Evolutionary conservation across 176 grass and related monocot genomes (phyloP), one percentile per base, ranked within the genome.

Genomic region (Aegilops umbellulata): DNA sequence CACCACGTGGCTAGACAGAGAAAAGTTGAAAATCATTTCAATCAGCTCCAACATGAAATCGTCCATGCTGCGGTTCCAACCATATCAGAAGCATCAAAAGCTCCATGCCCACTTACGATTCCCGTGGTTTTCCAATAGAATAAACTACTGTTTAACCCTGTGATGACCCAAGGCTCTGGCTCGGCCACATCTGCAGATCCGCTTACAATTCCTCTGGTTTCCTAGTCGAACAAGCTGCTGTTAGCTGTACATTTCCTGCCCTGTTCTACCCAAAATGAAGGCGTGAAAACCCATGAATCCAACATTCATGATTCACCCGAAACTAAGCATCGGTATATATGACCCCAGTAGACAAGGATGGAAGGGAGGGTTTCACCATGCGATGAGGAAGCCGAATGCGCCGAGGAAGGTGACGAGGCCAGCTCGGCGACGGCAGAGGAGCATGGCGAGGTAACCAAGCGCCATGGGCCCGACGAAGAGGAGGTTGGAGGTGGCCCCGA

Each of bases 381-480:
- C 92, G 74, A 99, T 96, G 79, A 99, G 93, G 85, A 94, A 99
- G 65, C 88, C 92, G 83, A 99, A 99, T 47, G 90, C 92, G 26
- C 92, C 85, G 80, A 99, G 88, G 97, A 96, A 99, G 70, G 94
- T 94, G 47, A 99, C 49, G 39, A 91, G 89, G 38, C 97, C 97
- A 24, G 90, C 91, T 85, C 82, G 84, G 65, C 83, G 87, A 17
- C 94, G 92, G 83, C 44, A 91, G 29, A 99, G 81, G 31, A 94
- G 87, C 94, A 99, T 99, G 85, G 89, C 74, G 53, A 91, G 83
- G 86, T 99, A 99, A 3, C 94, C 88, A 30, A 93, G 34, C 44
- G 90, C 64, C 97, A 99, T 96, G 69, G 94, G 97, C 84, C 74
- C 85, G 74, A 99, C 81, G 80, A 99, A 99, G 69, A 96, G 97